Conservation (phyloP, 768 basidiomycete genomes). For the Royoungia palumana region DNA sequence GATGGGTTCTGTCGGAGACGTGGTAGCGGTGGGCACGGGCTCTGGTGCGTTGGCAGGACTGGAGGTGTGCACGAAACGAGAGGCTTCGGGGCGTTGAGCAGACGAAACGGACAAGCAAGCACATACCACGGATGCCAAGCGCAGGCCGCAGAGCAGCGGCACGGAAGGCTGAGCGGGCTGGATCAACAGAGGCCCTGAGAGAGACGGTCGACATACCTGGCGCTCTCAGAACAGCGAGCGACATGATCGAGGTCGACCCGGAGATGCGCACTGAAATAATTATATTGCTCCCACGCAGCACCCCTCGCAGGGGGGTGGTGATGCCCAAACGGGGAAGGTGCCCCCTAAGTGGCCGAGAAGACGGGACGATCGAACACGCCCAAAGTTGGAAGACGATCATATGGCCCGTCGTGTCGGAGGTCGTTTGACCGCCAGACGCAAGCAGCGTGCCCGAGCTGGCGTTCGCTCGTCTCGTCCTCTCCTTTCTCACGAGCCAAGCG, state of each 20-base stretch:
- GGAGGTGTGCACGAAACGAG: constrained; percentile 57
- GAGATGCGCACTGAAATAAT: not conserved
- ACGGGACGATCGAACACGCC: not conserved
- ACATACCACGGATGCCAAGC: constrained; percentile 35
- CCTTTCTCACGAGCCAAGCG: constrained; percentile 30
- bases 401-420: no score
- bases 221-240: constrained; percentile 39
- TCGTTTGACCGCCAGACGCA: not conserved
- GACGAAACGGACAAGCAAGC: no score
- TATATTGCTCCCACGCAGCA: constrained; percentile 10
- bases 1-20: constrained; percentile 49
- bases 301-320: constrained; percentile 13
- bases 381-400: no score
- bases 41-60: constrained; percentile 40
- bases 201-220: constrained; percentile 34
- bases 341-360: constrained; percentile 15
- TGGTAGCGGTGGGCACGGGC: constrained; percentile 40
- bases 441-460: not conserved
- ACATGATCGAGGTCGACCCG: constrained; percentile 31
- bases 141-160: constrained; percentile 45
- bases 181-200: constrained; percentile 16
- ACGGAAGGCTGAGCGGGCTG: constrained; percentile 20
- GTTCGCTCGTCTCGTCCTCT: not conserved
- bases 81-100: constrained; percentile 30
- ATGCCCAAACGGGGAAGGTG: not conserved